phyloP scores from a whole-genome alignment of 371 early-diverging fungal species.

The Syncephalastrum racemosum region DNA sequence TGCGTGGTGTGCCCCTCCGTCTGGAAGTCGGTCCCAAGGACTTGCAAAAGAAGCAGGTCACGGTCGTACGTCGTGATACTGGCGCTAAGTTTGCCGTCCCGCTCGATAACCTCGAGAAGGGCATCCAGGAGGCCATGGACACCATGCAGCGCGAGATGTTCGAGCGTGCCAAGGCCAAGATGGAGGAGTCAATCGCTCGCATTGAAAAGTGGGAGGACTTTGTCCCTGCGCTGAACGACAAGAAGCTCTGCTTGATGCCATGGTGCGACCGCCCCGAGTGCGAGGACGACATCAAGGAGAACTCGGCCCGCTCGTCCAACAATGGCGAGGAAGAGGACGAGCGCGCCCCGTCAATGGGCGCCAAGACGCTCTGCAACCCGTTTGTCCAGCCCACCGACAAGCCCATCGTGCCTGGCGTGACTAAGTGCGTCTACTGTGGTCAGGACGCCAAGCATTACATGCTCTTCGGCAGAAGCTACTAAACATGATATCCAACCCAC shows the following conservation, averaged over 20 bases:
- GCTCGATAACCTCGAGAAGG: constrained; percentile 61
- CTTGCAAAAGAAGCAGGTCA: constrained; percentile 78
- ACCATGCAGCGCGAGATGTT: constrained; percentile 95
- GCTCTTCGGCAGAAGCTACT: constrained; percentile 94
- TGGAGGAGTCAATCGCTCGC: constrained; percentile 77
- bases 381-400: constrained; percentile 85
- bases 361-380: constrained; percentile 99
- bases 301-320: constrained; percentile 73
- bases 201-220: constrained; percentile 92
- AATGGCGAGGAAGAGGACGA: constrained; percentile 87
- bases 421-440: constrained; percentile 86
- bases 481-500: constrained; percentile 20
- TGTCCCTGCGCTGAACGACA: constrained; percentile 85
- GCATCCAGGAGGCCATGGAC: constrained; percentile 69
- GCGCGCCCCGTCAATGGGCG: constrained; percentile 98
- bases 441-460: constrained; percentile 80
- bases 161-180: constrained; percentile 78
- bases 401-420: constrained; percentile 72
- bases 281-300: constrained; percentile 97
- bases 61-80: constrained; percentile 89
- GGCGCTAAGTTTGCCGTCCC: constrained; percentile 70
- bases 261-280: constrained; percentile 97
- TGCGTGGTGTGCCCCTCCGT: constrained; percentile 96
- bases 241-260: constrained; percentile 90
- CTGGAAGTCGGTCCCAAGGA: constrained; percentile 99